phyloP scores from a whole-genome alignment of 352 stramenopile species.

The Halophytophthora batemanensis region DNA sequence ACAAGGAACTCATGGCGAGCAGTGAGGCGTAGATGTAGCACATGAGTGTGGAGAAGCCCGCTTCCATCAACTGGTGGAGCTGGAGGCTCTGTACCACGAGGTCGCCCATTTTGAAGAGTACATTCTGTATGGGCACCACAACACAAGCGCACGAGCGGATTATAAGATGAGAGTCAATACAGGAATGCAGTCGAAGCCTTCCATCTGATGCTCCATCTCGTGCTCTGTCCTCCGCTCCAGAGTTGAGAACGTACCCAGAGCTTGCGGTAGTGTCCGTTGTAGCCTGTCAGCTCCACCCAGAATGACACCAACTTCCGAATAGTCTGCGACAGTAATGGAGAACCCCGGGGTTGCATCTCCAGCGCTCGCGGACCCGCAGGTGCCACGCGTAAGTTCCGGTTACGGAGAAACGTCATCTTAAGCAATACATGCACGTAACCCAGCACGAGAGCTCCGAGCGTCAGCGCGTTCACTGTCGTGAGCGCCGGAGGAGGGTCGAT shows the following conservation, averaged over 20 bases:
- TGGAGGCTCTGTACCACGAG: constrained; percentile 20
- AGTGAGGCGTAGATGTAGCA: constrained; percentile 18
- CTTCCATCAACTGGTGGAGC: constrained; percentile 12
- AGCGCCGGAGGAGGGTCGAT: constrained; percentile 1
- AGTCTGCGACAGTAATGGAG: too few relatives aligned
- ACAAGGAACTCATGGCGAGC: constrained; percentile 16
- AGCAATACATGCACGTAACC: constrained; percentile 7
- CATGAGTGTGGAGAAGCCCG: constrained; percentile 11
- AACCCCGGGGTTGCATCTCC: too few relatives aligned
- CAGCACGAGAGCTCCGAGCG: not conserved
- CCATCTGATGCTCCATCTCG: too few relatives aligned
- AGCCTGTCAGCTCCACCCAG: constrained; percentile 9
- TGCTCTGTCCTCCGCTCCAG: not conserved
- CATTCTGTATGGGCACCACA: constrained; percentile 14
- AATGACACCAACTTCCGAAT: not conserved
- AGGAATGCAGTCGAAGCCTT: too few relatives aligned
- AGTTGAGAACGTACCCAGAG: constrained; percentile 17
- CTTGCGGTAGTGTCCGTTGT: constrained; percentile 24
- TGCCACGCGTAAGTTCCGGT: not conserved
- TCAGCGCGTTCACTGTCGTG: constrained; percentile 1
- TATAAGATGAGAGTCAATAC: constrained; percentile 7
- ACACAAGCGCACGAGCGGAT: not conserved
- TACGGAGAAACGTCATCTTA: constrained; percentile 1
- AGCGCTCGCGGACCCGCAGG: too few relatives aligned
- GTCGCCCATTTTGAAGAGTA: constrained; percentile 23